Conservation (phyloP, 192 early-diverging fungal genomes). For the Coemansia sp. region DNA sequence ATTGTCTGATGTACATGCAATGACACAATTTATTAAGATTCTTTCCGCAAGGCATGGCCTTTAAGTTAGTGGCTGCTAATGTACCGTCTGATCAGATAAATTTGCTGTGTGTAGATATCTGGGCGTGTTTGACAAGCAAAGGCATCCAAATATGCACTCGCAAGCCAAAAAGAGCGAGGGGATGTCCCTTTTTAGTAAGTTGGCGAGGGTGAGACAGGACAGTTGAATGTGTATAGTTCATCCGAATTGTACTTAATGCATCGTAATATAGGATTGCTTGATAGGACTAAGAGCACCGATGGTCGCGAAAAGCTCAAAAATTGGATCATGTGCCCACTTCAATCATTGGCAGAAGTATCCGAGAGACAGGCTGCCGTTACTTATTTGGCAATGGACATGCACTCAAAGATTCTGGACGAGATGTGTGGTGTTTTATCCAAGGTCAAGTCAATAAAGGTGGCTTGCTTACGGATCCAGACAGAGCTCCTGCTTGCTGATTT, state of each 20-base stretch:
- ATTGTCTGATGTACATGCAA: background rate
- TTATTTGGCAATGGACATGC: background rate
- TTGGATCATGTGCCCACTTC: constrained; percentile 40
- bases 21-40: too few species aligned
- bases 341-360: constrained; percentile 23
- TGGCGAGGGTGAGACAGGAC: background rate
- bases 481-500: constrained; percentile 39
- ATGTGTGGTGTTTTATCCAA: constrained; percentile 23
- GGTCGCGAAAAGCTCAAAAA: constrained; percentile 35
- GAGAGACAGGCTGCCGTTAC: constrained; percentile 35
- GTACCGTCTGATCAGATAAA: background rate
- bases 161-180: constrained; percentile 65
- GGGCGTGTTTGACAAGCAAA: constrained; percentile 72
- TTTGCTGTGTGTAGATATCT: constrained; percentile 62
- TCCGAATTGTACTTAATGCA: background rate
- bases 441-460: constrained; percentile 17
- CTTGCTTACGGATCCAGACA: constrained; percentile 32
- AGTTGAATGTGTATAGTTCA: background rate
- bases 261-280: constrained; percentile 27
- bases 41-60: background rate
- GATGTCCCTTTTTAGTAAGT: constrained; percentile 72
- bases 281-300: constrained; percentile 34
- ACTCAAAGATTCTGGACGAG: constrained; percentile 7
- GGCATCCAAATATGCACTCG: constrained; percentile 83
- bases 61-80: background rate